Evolutionary conservation across 2,329 filamentous ascomycete species (phyloP), one percentile per base, ranked within the genome.

Genomic region (Pseudogymnoascus pannorum): DNA sequence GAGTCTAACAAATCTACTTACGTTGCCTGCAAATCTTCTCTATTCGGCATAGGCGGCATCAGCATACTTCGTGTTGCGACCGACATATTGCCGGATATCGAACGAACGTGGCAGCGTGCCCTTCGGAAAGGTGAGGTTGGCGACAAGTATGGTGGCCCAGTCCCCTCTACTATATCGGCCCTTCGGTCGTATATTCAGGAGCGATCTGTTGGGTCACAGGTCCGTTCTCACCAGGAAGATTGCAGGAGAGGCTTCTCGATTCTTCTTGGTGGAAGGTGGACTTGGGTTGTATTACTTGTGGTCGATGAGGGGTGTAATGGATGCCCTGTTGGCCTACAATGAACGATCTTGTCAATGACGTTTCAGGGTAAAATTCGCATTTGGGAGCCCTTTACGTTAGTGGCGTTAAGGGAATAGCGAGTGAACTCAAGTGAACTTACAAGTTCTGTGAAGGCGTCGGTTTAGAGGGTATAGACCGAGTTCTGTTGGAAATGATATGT

Each of bases 21-120:
- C 83, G 84, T 87, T 73, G 81, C 81, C 57, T 80, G 77, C 35
- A 87, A 75, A 71, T 87, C 84, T 75, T 87, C 85, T 66, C 81
- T 76, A 70, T 84, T 84, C 12, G 84, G 84, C 58, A 81, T 76
- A 66, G 80, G 78, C 63, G 82, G 82, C 81, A 85, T 84, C 31
- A 61, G 59, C 42, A 58, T 36, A 11, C 58, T 60, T 44, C 58
- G 57, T 16, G 60, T 62, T 20, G 62, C 58, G 26, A 60, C 61
- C 61, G 61, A 63, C 58, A 63, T 64, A 22, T 26, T 60, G 22
- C 20, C 59, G 51, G 40, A 33, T 48, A 29, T 42, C 26, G 58
- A 60, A 48, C 31, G 20, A 54, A 33, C 20, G 57, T 58, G 31
- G 57, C 57, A 40, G 57, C 57, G 33, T 58, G 57, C 57, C 57